These are phyloP conservation scores for Luffa aegyptiaca DNA, from an alignment of 306 rosid species.

Conservation along the genomic window DNA sequence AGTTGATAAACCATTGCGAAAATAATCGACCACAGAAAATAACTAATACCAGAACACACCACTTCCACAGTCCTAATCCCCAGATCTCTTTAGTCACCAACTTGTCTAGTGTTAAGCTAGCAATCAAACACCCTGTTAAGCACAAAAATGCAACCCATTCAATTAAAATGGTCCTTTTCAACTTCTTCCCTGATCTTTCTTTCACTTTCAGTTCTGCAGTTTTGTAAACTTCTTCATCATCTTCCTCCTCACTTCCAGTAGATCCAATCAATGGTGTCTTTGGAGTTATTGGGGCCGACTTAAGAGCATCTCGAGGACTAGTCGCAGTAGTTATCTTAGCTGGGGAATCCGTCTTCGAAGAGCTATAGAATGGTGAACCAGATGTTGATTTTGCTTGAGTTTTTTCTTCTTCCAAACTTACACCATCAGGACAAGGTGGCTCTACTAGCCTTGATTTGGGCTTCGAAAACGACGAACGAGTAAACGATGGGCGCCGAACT, in stretches of 20 bases:
- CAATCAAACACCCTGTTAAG: slow-evolving; percentile 31
- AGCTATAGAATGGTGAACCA: slow-evolving; percentile 12
- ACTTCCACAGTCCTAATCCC: slow-evolving; percentile 61
- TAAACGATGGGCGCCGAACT: slow-evolving; percentile 16
- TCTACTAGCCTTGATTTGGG: slow-evolving; percentile 63
- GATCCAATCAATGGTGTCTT: slow-evolving; percentile 40
- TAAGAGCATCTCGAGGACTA: slow-evolving; percentile 19
- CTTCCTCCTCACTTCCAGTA: slow-evolving; percentile 39
- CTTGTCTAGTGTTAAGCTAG: slow-evolving; percentile 25
- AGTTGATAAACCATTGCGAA: slow-evolving; percentile 53
- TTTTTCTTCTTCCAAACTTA: slow-evolving; percentile 19
- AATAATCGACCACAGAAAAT: slow-evolving; percentile 58
- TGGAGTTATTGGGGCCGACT: slow-evolving; percentile 32
- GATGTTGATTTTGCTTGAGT: slow-evolving; percentile 7
- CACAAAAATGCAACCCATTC: slow-evolving; percentile 45
- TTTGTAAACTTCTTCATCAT: slow-evolving; percentile 58
- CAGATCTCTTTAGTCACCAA: slow-evolving; percentile 25
- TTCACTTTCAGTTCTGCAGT: slow-evolving; percentile 47
- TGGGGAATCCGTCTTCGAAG: slow-evolving; percentile 29
- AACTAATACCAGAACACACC: slow-evolving; percentile 56
- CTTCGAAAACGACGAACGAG: slow-evolving; percentile 40
- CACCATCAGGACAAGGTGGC: slow-evolving; percentile 23
- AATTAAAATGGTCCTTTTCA: slow-evolving; percentile 13
- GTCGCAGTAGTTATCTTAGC: slow-evolving; percentile 7
- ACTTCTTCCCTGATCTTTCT: slow-evolving; percentile 27